phyloP scores from a whole-genome alignment of 1,139 yeast species.

The Kodamaea anthophila region DNA sequence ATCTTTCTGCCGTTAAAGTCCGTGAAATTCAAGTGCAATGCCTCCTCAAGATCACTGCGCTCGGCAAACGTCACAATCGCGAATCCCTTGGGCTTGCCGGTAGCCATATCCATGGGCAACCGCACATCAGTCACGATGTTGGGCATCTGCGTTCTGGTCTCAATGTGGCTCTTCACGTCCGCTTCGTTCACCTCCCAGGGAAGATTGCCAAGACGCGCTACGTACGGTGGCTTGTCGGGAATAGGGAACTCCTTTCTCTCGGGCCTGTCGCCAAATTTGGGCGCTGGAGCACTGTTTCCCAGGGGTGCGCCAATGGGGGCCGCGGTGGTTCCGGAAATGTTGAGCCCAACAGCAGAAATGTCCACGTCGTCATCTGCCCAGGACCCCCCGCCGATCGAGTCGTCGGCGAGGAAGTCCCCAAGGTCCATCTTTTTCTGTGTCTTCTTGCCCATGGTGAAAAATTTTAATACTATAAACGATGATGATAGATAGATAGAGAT shows the following conservation, averaged over 20 bases:
- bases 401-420: slow-evolving; percentile 46
- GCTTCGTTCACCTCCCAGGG: slow-evolving; percentile 78
- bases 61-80: slow-evolving; percentile 79
- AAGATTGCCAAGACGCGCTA: slow-evolving; percentile 80
- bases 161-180: slow-evolving; percentile 60
- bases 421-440: slow-evolving; percentile 47
- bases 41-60: slow-evolving; percentile 62
- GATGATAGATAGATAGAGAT: too few relatives aligned
- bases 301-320: slow-evolving; percentile 15
- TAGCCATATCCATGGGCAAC: slow-evolving; percentile 62
- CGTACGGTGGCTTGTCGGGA: slow-evolving; percentile 89
- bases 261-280: slow-evolving; percentile 13
- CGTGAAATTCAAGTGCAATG: slow-evolving; percentile 58
- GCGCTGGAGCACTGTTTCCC: slow-evolving; percentile 6
- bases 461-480: too few relatives aligned
- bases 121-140: slow-evolving; percentile 53
- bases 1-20: slow-evolving; percentile 72
- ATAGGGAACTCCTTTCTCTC: slow-evolving; percentile 71
- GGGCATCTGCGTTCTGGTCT: slow-evolving; percentile 47
- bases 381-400: slow-evolving; percentile 35
- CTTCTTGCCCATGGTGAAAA: slow-evolving; percentile 27
- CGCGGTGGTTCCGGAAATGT: slow-evolving; percentile 21
- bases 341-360: slow-evolving; percentile 20
- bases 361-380: slow-evolving; percentile 29
- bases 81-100: slow-evolving; percentile 70